Conservation (phyloP, 108 stramenopile species). For the Tribonema minus region DNA sequence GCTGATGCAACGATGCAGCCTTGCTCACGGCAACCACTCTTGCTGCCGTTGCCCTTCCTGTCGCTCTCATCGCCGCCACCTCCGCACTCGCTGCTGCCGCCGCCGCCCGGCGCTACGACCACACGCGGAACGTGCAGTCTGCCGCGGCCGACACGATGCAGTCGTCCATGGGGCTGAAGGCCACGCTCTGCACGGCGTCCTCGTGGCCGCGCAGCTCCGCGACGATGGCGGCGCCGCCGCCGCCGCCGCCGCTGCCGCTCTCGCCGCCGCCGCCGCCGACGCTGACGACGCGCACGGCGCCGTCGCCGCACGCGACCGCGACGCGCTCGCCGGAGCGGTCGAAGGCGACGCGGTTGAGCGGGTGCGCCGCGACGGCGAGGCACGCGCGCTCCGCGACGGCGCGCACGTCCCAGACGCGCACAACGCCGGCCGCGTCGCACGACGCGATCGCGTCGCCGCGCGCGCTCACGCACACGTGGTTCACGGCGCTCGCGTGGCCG, state of each 20-base stretch:
- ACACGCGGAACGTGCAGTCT: constrained; percentile 58
- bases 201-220: constrained; percentile 52
- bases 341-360: constrained; percentile 54
- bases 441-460: constrained; percentile 60
- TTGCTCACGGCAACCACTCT: neutral
- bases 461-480: constrained; percentile 54
- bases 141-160: constrained; percentile 54
- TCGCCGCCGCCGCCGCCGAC: too few relatives aligned
- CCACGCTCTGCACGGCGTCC: constrained; percentile 60
- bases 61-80: neutral
- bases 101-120: constrained; percentile 24
- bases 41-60: neutral
- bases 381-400: constrained; percentile 62
- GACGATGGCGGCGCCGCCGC: too few relatives aligned
- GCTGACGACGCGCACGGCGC: too few relatives aligned
- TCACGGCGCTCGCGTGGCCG: constrained; percentile 64
- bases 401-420: constrained; percentile 61
- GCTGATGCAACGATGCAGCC: neutral
- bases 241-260: neutral
- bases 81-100: too few relatives aligned
- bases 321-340: constrained; percentile 53
- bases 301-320: constrained; percentile 59
- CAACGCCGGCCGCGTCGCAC: constrained; percentile 63
- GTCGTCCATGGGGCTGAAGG: constrained; percentile 56
- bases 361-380: constrained; percentile 51